Percentiles rank a stretch among this genome's conserved stretches.
phyloP scores from a whole-genome alignment of 1,139 yeast genomes.

The Pichia norvegensis region DNA sequence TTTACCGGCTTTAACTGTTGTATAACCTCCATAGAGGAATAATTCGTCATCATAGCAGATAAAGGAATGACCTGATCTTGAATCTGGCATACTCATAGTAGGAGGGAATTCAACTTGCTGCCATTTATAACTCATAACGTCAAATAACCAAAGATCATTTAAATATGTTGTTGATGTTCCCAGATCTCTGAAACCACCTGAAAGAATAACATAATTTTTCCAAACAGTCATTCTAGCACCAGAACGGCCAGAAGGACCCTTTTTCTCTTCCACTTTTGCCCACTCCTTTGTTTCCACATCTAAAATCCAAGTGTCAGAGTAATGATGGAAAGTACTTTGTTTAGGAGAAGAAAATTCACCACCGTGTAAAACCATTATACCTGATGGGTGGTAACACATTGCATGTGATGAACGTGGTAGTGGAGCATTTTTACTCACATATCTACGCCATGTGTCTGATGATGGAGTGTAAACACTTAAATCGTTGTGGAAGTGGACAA shows the following conservation, averaged over 20 bases:
- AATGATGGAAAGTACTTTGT: conserved; percentile 92
- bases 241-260: conserved; percentile 80
- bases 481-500: conserved; percentile 74
- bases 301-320: conserved; percentile 91
- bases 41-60: conserved; percentile 77
- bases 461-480: conserved; percentile 66
- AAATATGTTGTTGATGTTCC: conserved; percentile 78
- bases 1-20: conserved; percentile 84
- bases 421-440: conserved; percentile 79
- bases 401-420: conserved; percentile 92
- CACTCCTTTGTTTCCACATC: conserved; percentile 83
- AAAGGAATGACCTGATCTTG: conserved; percentile 89
- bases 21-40: conserved; percentile 85
- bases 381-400: conserved; percentile 89
- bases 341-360: conserved; percentile 97
- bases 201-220: conserved; percentile 80
- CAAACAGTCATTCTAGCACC: conserved; percentile 88
- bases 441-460: conserved; percentile 72
- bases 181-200: conserved; percentile 90
- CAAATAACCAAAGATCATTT: conserved; percentile 87
- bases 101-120: conserved; percentile 80
- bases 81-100: conserved; percentile 75
- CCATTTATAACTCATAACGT: conserved; percentile 86
- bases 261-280: conserved; percentile 67
- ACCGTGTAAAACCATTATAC: conserved; percentile 78